These are phyloP conservation scores for Penicillium simplicissimum DNA, from an alignment of 495 filamentous ascomycete species.

Conservation along the genomic window DNA sequence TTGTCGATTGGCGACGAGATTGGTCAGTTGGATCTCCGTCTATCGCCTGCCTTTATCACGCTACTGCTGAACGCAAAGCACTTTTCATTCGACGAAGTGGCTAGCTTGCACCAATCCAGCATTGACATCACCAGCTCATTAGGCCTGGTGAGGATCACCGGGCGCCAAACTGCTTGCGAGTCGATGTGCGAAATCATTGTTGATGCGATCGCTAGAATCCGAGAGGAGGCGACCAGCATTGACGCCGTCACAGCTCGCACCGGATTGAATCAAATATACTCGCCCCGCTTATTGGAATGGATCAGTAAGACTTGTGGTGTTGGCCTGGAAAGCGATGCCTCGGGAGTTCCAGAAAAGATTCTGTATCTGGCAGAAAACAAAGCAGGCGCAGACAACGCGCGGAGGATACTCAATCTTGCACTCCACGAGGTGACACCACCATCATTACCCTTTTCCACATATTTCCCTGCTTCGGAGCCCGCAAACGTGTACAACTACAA, in stretches of 20 bases:
- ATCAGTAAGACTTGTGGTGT: conserved; percentile 34
- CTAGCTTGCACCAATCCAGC: conserved; percentile 39
- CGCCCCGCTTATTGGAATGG: conserved; percentile 36
- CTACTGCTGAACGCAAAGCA: conserved; percentile 34
- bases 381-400: conserved; percentile 34
- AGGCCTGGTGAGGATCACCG: conserved; percentile 44
- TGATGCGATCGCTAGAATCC: conserved; percentile 40
- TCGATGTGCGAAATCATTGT: conserved; percentile 43
- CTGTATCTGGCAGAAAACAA: conserved; percentile 40
- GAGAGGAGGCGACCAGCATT: conserved; percentile 29
- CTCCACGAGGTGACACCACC: conserved; percentile 20
- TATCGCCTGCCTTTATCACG: conserved; percentile 27
- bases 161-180: conserved; percentile 37
- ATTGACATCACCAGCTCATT: conserved; percentile 42
- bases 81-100: conserved; percentile 48
- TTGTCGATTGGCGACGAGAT: conserved; percentile 38
- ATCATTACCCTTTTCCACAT: conserved; percentile 38
- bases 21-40: conserved; percentile 44
- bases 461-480: conserved; percentile 32
- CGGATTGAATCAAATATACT: conserved; percentile 18
- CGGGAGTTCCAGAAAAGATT: conserved; percentile 25
- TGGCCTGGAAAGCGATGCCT: conserved; percentile 22
- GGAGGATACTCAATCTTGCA: conserved; percentile 39
- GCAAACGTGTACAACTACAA: conserved; percentile 25
- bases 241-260: conserved; percentile 9